A percentile compares a stretch with the other conserved stretches of the same genome.
Conservation (phyloP, 352 stramenopile genomes). For the Phytophthora pisi region DNA sequence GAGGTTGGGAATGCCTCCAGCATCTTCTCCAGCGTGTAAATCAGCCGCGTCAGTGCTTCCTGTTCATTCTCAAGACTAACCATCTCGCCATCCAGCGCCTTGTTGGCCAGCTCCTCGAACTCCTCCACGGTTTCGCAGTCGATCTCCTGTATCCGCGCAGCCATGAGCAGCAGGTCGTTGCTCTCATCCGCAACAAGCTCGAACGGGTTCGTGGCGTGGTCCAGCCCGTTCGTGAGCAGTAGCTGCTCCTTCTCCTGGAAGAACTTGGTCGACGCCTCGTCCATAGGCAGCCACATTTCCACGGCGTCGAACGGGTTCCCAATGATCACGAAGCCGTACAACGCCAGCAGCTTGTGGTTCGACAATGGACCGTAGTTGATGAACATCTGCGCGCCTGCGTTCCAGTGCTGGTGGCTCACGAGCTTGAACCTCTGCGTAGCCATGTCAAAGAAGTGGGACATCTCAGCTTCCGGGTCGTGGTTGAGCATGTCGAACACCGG, state of each 20-base stretch:
- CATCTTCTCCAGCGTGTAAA: constrained; percentile 70
- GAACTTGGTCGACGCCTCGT: constrained; percentile 43
- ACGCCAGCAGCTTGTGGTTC: constrained; percentile 81
- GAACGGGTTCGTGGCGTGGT: constrained; percentile 64
- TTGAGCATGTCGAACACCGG: constrained; percentile 90
- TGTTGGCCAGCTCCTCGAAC: constrained; percentile 41
- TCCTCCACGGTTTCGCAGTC: constrained; percentile 51
- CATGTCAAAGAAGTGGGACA: constrained; percentile 73
- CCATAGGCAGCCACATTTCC: constrained; percentile 79
- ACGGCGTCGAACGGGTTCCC: constrained; percentile 75
- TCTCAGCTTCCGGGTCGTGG: constrained; percentile 75
- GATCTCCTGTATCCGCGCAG: constrained; percentile 70
- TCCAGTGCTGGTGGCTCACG: constrained; percentile 77
- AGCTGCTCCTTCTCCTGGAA: constrained; percentile 56
- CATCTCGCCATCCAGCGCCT: constrained; percentile 62
- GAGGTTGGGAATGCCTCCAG: constrained; percentile 52
- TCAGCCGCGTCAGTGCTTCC: constrained; percentile 52
- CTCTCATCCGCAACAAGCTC: constrained; percentile 66
- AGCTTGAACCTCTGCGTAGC: constrained; percentile 60
- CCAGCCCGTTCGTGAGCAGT: constrained; percentile 56
- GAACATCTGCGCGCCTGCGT: constrained; percentile 71
- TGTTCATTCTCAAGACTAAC: constrained; percentile 62
- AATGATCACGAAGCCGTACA: constrained; percentile 82
- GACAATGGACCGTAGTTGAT: constrained; percentile 85
- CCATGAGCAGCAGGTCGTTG: constrained; percentile 72